Base-by-base conservation (phyloP, 1,284 basidiomycete genomes). In the Laetiporus sulphureus region DNA sequence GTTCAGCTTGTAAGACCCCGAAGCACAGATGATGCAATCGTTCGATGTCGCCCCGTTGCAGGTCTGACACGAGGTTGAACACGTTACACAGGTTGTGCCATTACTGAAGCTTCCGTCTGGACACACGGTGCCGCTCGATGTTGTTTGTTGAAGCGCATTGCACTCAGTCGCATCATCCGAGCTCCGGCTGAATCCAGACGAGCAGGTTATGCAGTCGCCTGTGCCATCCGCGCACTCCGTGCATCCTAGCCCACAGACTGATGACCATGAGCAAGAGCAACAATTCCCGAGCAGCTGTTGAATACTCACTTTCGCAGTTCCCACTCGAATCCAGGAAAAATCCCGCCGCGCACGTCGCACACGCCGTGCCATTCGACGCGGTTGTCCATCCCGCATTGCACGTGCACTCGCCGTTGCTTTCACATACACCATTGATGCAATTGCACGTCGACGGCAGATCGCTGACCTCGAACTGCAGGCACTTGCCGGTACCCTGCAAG, bases 351-450 rank as follows among this genome's bases (percentile, higher is more conserved):
- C 88, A 91, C 38, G 75, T 68, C 10, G 83, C 77, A 57, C 89
- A 91, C 20, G 71, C 73, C 0, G 81, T 85, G 7, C 84, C 83
- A 50, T 86, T 85, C 35, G 67, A 63, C 1, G 71, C 77, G 0
- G 73, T 73, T 1, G 75, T 75, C 83, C 85, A 91, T 0, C 89
- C 89, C 0, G 78, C 57, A 50, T 82, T 83, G 54, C 88, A 91
- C 1, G 73, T 63, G 55, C 88, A 91, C 48, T 77, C 70, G 1
- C 82, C 82, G 46, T 76, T 72, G 1, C 70, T 54, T 0, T 70
- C 71, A 58, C 88, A 91, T 37, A 75, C 59, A 1, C 88, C 88
- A 51, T 91, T 91, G 38, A 80, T 48, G 54, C 88, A 91, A 52
- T 85, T 83, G 61, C 88, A 91, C 3, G 69, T 73, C 37, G 75